Base-by-base conservation (phyloP, 2,329 filamentous ascomycete species). In the Trichoderma sp. region DNA sequence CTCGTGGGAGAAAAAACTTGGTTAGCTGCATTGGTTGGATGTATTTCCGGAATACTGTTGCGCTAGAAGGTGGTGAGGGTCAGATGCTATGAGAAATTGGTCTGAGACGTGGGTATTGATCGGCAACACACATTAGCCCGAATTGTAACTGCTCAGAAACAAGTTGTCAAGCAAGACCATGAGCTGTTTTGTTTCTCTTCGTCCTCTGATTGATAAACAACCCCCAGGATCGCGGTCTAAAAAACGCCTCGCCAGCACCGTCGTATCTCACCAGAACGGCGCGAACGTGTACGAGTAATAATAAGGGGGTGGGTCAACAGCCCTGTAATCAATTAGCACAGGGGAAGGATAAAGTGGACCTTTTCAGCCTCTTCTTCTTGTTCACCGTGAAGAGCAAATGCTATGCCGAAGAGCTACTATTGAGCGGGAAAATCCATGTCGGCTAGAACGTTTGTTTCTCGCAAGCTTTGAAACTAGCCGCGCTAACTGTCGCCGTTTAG, bases 261-360 rank as follows among this genome's bases (percentile, higher is more conserved):
- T 59, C 50, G 66, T 12, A 41, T 60, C 31, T 69, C 45, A 56
- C 50, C 24, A 27, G 8, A 27, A 12, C 3, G 14, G n/a, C 66
- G 16, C 29, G 9, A 59, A 41, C 50, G 16, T 27, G 53, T 60
- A 41, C 50, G 16, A 18, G 53, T 41, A 59, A 71, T 56, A 24
- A 63, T 35, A 71, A 45, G 67, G 53, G 67, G 31, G 53, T 59
- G 50, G 67, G 67, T 41, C 33, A 29, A 21, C 24, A 38, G 45
- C 67, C 67, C 67, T 71, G 53, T 14, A 71, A 69, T 60, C 50
- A 60, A 14, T 56, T 38, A 38, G 53, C 67, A 38, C 67, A 71
- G 67, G 50, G 45, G 66, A 38, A 41, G 14, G 14, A 60, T 33
- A 35, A 35, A 14, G 67, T 29, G 67, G 67, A 38, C 8, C 9